Evolutionary conservation across 768 basidiomycete species (phyloP).

Genomic region (Trametes maxima): DNA sequence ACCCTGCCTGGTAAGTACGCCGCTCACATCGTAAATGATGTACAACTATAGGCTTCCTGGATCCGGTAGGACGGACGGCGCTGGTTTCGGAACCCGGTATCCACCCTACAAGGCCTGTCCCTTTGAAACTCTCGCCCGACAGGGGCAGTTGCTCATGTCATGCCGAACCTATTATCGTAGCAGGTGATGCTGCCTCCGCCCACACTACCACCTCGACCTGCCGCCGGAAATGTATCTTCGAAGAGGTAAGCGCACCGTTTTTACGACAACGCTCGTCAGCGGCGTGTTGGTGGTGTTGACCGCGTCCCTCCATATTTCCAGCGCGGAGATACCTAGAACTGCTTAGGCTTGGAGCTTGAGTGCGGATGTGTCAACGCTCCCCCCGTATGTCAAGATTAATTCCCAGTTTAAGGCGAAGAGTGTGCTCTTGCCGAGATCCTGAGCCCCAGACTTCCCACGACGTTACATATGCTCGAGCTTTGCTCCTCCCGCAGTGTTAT

Average conservation of each 20-base stretch:
- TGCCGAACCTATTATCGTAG: neutral
- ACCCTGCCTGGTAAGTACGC: slow-evolving; percentile 40
- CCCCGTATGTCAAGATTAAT: no score
- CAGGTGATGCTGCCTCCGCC: neutral
- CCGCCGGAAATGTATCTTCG: neutral
- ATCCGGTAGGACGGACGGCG: slow-evolving; percentile 35
- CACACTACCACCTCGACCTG: slow-evolving; percentile 16
- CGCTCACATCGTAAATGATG: neutral
- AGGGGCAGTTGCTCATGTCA: neutral
- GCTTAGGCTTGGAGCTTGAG: no score
- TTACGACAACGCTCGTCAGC: slow-evolving; percentile 13
- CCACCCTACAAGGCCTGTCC: slow-evolving; percentile 41
- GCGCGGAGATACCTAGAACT: no score
- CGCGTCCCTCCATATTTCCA: neutral
- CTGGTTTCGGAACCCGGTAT: slow-evolving; percentile 36
- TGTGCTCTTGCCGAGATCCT: no score
- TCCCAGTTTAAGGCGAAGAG: no score
- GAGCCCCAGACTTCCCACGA: no score
- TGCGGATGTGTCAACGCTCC: no score
- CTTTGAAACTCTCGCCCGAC: neutral
- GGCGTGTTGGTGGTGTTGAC: slow-evolving; percentile 12
- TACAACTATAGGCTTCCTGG: neutral
- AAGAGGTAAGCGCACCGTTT: slow-evolving; percentile 21
- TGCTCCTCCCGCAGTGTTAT: no score
- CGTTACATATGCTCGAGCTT: no score